Conservation (phyloP, 139 green algal species). For the Tetraselmis chui region DNA sequence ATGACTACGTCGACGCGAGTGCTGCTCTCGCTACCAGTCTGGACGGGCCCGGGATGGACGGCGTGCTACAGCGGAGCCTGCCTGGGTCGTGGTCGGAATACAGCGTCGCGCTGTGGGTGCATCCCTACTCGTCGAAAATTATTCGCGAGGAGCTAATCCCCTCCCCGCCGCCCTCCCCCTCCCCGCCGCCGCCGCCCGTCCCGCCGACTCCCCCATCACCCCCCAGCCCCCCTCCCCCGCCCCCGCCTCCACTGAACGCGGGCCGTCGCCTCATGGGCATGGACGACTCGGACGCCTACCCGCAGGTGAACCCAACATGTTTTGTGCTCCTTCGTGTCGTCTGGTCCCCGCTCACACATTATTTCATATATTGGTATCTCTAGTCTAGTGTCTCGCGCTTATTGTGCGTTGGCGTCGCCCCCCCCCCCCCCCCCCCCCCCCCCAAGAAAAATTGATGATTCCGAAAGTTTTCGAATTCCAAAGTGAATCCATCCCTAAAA, state of each 20-base stretch:
- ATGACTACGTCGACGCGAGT: slow-evolving; percentile 9
- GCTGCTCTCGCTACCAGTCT: neutral
- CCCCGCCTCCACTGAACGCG: neutral
- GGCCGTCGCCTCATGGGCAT: neutral
- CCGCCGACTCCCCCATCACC: neutral
- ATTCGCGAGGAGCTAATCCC: neutral
- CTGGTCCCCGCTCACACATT: no score
- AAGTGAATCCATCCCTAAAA: no score
- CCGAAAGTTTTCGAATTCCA: no score
- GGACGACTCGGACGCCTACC: neutral
- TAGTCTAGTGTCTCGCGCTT: no score
- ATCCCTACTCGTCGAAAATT: neutral
- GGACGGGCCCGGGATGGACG: neutral
- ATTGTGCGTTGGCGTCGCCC: no score
- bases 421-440: no score
- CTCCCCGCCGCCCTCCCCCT: neutral
- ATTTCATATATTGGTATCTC: no score
- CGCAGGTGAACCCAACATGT: no score
- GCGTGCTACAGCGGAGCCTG: neutral
- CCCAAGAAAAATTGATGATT: no score
- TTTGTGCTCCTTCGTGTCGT: no score
- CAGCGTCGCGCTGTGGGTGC: neutral
- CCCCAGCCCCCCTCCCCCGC: neutral
- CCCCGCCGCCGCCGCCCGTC: neutral
- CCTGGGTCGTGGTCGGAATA: neutral